Percentiles rank a stretch among this genome's conserved stretches.
Evolutionary conservation across 73 alveolate genomes (phyloP).

Genomic region (Durusdinium trenchii): DNA sequence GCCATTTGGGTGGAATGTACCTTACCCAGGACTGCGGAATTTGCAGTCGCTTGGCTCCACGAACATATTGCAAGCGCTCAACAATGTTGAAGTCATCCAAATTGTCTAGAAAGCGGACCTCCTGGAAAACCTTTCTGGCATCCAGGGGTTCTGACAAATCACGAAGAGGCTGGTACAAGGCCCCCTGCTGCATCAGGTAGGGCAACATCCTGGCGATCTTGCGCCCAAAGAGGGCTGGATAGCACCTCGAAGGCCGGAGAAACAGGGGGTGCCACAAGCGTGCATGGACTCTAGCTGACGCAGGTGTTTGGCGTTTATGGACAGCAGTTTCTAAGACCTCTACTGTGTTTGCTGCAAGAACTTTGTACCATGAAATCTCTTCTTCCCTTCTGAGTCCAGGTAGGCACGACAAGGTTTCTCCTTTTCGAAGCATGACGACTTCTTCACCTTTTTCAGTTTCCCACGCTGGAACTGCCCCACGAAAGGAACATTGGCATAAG

Average conservation of each 20-base stretch:
- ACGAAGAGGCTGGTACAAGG: neutral
- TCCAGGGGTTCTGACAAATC: too few species aligned
- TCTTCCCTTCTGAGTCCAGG: neutral
- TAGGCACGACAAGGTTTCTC: neutral
- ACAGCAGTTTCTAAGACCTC: too few species aligned
- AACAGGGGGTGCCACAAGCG: neutral
- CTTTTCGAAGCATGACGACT: neutral
- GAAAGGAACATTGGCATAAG: neutral
- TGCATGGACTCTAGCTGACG: too few species aligned
- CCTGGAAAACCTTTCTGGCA: too few species aligned
- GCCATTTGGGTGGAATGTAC: neutral
- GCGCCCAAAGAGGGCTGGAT: neutral
- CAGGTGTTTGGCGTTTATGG: too few species aligned
- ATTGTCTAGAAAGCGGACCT: too few species aligned
- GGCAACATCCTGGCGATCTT: neutral
- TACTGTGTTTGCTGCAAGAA: neutral
- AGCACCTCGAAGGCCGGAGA: neutral
- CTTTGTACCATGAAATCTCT: slow-evolving; percentile 1
- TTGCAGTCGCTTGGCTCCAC: neutral
- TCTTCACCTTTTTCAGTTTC: neutral
- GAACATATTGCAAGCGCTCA: neutral
- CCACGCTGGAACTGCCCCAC: neutral
- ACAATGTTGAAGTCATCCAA: neutral
- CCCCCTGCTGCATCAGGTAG: neutral
- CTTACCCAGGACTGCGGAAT: neutral